Base-by-base conservation (phyloP, 306 rosid genomes). In the Vigna angularis region DNA sequence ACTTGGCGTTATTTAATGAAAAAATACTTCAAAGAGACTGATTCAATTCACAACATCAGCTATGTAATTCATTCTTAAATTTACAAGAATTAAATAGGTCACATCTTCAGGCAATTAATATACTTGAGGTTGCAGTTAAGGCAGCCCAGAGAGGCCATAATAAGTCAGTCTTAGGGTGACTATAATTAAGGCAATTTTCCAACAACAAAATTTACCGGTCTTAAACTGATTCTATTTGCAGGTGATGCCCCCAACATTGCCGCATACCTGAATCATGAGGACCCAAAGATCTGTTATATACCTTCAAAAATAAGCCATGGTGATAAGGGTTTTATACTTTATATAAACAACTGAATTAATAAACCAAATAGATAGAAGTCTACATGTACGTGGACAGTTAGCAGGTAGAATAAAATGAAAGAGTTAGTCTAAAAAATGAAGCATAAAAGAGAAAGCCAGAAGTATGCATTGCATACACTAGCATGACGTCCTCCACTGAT, bases 241-340 rank as follows among this genome's bases (percentile, higher is more conserved):
- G 82, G 89, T 57, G 97, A 90, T 63, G 97, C 51, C 66, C 98
- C 98, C 97, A 92, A 87, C 71, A 94, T 90, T 82, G 97, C 97
- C 0, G 98, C 91, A 85, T 94, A 94, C 90, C 98, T 94, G 88
- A 78, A 79, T 80, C 57, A 83, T 79, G 40, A 48, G 64, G 52
- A 73, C 50, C 77, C 73, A 59, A 80, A 36, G 12, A 74, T 66
- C 71, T 67, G 48, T 58, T 61, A 76, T 55, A 66, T 66, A 61
- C 62, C 48, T 62, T 79, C 66, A 67, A 76, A 40, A 72, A 74
- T 66, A 72, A 44, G 64, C 55, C 59, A 78, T 70, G 28, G 7
- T 17, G 20, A 57, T 36, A 70, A 7, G 22, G 45, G 57, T 73
- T 77, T 77, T 73, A 68, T 61, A 26, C 28, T 73, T 67, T 51